Evolutionary conservation across 768 basidiomycete genomes (phyloP).

Genomic region (Tylopilus cervinicoccineus): DNA sequence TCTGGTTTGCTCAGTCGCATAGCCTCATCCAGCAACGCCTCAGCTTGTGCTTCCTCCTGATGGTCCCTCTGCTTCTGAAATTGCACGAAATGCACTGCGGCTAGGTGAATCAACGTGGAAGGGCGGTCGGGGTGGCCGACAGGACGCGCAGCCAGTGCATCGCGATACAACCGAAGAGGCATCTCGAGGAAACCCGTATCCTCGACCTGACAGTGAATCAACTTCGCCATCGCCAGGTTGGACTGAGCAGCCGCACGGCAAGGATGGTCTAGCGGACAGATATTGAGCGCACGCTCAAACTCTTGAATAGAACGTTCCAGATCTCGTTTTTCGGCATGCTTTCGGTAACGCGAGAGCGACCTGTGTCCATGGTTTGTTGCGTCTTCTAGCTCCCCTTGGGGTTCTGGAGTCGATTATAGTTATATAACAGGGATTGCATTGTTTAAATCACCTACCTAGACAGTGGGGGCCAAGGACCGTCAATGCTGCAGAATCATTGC

Average conservation of each 20-base stretch:
- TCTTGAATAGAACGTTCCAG: background rate
- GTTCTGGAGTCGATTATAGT: background rate
- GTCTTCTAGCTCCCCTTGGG: background rate
- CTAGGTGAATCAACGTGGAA: too few species aligned
- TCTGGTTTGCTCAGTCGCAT: too few species aligned
- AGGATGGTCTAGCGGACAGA: background rate
- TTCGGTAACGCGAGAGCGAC: background rate
- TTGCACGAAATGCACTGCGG: background rate
- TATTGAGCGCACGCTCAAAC: background rate
- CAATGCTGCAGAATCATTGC: too few species aligned
- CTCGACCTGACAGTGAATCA: background rate
- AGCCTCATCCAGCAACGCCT: background rate
- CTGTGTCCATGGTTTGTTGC: background rate
- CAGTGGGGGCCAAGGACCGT: too few species aligned
- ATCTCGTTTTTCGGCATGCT: background rate
- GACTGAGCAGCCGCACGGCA: background rate
- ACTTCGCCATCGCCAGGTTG: too few species aligned
- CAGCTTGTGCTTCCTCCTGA: background rate
- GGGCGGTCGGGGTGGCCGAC: constrained; percentile 2
- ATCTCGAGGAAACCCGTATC: background rate
- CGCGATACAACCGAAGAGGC: background rate
- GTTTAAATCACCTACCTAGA: too few species aligned
- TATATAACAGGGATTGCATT: too few species aligned
- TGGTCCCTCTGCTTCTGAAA: background rate
- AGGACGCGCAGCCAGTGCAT: too few species aligned